Conservation (phyloP, 73 alveolate genomes). For the Blepharisma stoltei region DNA sequence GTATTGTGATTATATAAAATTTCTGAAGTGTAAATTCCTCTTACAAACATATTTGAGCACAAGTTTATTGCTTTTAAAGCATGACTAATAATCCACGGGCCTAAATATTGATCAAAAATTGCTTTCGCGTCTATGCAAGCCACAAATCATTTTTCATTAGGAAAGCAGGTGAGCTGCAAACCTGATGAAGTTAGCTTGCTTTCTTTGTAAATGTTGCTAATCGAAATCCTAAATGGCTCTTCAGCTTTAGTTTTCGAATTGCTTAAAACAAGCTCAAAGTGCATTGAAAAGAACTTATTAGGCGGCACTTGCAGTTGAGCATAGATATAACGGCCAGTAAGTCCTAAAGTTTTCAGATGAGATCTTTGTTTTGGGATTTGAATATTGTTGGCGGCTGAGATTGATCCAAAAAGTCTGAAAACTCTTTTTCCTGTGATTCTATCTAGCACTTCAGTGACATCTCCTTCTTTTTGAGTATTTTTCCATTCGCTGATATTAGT, state of each 20-base stretch:
- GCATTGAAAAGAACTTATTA: conserved; percentile 74
- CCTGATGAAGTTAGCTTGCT: conserved; percentile 63
- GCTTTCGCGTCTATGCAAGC: conserved; percentile 59
- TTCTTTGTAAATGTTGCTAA: conserved; percentile 58
- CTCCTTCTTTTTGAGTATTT: conserved; percentile 56
- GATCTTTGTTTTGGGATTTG: conserved; percentile 69
- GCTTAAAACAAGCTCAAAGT: conserved; percentile 59
- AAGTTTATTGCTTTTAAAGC: conserved; percentile 61
- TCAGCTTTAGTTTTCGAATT: conserved; percentile 48
- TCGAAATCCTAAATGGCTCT: conserved; percentile 54
- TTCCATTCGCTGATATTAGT: conserved; percentile 52
- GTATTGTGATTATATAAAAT: conserved; percentile 55
- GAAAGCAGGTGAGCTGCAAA: conserved; percentile 70
- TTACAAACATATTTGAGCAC: conserved; percentile 61
- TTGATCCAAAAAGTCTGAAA: conserved; percentile 65
- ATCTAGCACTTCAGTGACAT: conserved; percentile 67
- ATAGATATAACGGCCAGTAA: conserved; percentile 76
- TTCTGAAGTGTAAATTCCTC: conserved; percentile 87
- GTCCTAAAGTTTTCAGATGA: conserved; percentile 54
- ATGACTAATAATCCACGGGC: conserved; percentile 48
- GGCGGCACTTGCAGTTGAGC: conserved; percentile 53
- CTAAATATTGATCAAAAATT: conserved; percentile 46
- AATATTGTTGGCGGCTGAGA: conserved; percentile 80
- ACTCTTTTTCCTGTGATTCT: conserved; percentile 83
- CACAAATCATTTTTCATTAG: conserved; percentile 70